Base-by-base conservation (phyloP, 768 basidiomycete genomes). In the Rhizopogon vesiculosus region DNA sequence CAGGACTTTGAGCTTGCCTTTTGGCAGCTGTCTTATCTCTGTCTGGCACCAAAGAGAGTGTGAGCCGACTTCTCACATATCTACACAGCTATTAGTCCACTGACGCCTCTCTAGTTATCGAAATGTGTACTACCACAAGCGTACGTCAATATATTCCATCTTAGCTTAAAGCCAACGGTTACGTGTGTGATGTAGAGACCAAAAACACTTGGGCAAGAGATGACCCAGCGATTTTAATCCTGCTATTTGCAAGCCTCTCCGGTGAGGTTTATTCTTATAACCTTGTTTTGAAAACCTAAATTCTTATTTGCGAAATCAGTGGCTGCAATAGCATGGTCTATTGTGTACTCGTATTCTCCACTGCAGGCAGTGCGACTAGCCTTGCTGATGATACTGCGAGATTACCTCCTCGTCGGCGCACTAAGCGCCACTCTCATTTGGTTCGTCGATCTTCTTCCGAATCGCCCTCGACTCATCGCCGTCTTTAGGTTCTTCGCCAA, bases 201-300 rank as follows among this genome's bases (percentile, higher is more conserved):
- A 98, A 97, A 78, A 97, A 98, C 69, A 93, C 90, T 15, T 98
- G 95, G 95, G 93, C 95, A 18, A 78, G 96, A 69, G 96, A 98
- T 70, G 96, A 98, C 67, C 96, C 96, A 19, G 96, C 96, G 28
- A 93, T 97, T 60, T 79, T 98, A 28, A 79, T 98, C 29, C 81
- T 98, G 48, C 86, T 98, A 43, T 81, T 82, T 48, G 87, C 81
- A 43, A 93, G 86, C 68, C 80, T 95, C 19, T 78, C 77, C 51
- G 84, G 93, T 93, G 60, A 45, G 66, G 1, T 29, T 7, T 29
- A 19, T 35, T n/a, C 28, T 18, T 22, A 19, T 15, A 38, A 40
- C 9, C 8, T 3, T n/a, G 31, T 45, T 38, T 51, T n/a, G 42
- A n/a, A 18, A 31, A 18, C 6, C 9, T 13, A 22, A 15, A 22